phyloP scores from a whole-genome alignment of 2,329 filamentous ascomycete genomes.

The Cladosporium cucumerinum region DNA sequence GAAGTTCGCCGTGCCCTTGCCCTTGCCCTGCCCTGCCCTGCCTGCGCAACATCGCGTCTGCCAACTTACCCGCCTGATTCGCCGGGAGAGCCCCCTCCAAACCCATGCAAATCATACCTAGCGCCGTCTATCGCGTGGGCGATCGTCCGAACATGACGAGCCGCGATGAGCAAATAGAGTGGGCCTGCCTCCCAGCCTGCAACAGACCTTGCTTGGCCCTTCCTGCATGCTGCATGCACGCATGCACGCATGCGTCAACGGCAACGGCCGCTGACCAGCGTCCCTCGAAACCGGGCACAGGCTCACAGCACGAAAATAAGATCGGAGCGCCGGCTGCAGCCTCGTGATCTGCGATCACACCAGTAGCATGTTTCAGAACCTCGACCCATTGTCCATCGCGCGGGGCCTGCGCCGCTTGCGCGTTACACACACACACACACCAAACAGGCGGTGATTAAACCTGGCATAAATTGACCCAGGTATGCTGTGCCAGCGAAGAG shows the following conservation, averaged over 20 bases:
- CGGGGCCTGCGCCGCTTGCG: neutral
- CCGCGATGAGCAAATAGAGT: neutral
- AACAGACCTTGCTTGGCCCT: neutral
- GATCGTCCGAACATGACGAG: slow-evolving; percentile 15
- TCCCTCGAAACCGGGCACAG: slow-evolving; percentile 12
- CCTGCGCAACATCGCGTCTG: neutral
- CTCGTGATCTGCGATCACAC: slow-evolving; percentile 6
- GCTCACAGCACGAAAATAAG: slow-evolving; percentile 6
- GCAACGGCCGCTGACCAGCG: neutral
- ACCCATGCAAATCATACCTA: slow-evolving; percentile 16
- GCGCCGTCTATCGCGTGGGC: slow-evolving; percentile 8
- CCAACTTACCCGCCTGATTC: neutral
- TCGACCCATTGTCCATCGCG: neutral
- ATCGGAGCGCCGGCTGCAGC: slow-evolving; percentile 9
- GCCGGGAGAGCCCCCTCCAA: neutral
- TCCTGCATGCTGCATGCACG: neutral
- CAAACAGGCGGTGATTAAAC: slow-evolving; percentile 7
- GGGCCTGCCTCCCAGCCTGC: neutral
- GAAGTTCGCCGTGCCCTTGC: neutral
- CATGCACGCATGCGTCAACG: slow-evolving; percentile 1
- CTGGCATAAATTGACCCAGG: neutral
- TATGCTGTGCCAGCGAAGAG: slow-evolving; percentile 10
- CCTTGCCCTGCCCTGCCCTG: neutral
- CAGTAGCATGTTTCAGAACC: slow-evolving; percentile 10
- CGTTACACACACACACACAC: slow-evolving; percentile 16